Conservation (phyloP, 2,329 filamentous ascomycete genomes). For the Dactylellina leptospora region DNA sequence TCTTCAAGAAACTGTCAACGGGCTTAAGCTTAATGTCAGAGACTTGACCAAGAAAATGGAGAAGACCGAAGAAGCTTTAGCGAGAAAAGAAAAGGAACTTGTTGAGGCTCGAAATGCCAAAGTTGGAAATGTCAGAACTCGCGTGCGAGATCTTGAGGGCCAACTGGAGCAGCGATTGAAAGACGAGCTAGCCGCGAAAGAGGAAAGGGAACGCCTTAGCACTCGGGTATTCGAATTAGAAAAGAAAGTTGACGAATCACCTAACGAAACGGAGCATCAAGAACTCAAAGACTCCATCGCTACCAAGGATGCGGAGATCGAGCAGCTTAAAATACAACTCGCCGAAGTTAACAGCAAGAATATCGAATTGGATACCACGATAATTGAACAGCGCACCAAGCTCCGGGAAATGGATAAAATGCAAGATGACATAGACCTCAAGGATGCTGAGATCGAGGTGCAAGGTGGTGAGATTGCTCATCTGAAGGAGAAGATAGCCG, state of each 20-base stretch:
- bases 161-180: conserved; percentile 30
- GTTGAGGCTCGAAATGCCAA: conserved; percentile 18
- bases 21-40: conserved; percentile 26
- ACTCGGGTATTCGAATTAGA: conserved; percentile 32
- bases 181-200: conserved; percentile 39
- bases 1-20: conserved; percentile 16
- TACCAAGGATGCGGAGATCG: conserved; percentile 34
- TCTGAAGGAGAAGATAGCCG: conserved; percentile 25
- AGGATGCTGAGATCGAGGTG: conserved; percentile 34
- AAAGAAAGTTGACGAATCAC: conserved; percentile 40
- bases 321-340: conserved; percentile 26
- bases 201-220: conserved; percentile 42
- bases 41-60: conserved; percentile 28
- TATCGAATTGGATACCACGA: conserved; percentile 22
- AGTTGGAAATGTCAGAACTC: conserved; percentile 29
- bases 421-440: conserved; percentile 36
- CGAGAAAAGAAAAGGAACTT: conserved; percentile 29
- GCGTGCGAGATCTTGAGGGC: conserved; percentile 30
- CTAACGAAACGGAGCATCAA: conserved; percentile 27
- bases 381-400: conserved; percentile 29
- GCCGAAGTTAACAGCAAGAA: conserved; percentile 40
- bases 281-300: conserved; percentile 23
- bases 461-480: conserved; percentile 21
- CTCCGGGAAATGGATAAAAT: conserved; percentile 30
- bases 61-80: conserved; percentile 4